These are phyloP conservation scores for Lepraria neglecta DNA, from an alignment of 495 filamentous ascomycete genomes.

Conservation along the genomic window DNA sequence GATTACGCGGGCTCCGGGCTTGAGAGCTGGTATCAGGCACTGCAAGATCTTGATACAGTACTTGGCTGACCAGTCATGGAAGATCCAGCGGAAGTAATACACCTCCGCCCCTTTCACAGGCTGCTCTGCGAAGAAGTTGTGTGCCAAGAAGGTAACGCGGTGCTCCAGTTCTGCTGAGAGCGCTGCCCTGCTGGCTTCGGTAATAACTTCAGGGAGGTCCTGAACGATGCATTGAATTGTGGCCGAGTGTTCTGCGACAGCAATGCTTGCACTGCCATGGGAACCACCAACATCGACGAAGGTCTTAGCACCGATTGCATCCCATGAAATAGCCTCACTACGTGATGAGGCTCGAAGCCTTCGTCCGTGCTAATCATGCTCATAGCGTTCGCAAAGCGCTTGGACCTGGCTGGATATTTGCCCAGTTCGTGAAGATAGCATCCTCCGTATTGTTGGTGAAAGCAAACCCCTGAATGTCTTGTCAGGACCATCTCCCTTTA, in stretches of 20 bases:
- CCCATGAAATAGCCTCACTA: not conserved
- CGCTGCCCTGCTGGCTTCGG: not conserved
- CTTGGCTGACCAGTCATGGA: conserved; percentile 22
- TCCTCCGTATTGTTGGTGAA: no score
- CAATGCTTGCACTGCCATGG: not conserved
- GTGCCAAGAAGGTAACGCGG: not conserved
- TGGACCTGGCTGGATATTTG: not conserved
- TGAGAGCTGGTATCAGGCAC: conserved; percentile 50
- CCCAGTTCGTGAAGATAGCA: no score
- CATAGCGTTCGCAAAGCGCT: conserved; percentile 10
- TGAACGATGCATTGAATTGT: not conserved
- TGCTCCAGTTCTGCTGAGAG: no score
- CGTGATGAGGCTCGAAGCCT: not conserved
- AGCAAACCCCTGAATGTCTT: no score
- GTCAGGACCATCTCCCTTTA: no score
- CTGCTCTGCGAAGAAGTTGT: conserved; percentile 26
- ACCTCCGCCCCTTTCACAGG: conserved; percentile 19
- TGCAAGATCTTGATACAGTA: conserved; percentile 40
- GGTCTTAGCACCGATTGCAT: not conserved
- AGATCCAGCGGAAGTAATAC: conserved; percentile 24
- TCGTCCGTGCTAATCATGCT: not conserved
- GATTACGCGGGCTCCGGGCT: conserved; percentile 45
- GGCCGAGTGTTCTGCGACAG: not conserved
- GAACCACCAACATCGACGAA: conserved; percentile 14
- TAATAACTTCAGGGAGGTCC: conserved; percentile 2